phyloP scores from a whole-genome alignment of 1,139 yeast genomes.

The Kodamaea anthophila region DNA sequence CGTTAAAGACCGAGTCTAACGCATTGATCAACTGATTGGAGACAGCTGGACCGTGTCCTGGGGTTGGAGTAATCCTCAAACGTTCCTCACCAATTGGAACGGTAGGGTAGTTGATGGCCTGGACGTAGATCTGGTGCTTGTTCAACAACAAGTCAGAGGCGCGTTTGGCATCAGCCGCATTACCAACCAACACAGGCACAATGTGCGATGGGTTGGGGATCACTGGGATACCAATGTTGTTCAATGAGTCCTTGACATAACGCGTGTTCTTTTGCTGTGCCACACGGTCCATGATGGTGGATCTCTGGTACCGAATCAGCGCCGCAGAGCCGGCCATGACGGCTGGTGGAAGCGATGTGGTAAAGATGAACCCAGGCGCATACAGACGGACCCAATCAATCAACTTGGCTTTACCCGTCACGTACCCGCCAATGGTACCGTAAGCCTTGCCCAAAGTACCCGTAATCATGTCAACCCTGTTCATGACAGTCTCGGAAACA shows the following conservation, averaged over 20 bases:
- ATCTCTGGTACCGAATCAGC: conserved; percentile 80
- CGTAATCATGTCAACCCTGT: conserved; percentile 90
- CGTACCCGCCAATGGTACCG: conserved; percentile 96
- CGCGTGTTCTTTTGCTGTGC: conserved; percentile 82
- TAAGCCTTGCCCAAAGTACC: conserved; percentile 97
- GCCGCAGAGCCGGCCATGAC: conserved; percentile 92
- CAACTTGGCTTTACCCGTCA: conserved; percentile 78
- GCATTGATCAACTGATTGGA: conserved; percentile 74
- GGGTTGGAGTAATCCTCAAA: conserved; percentile 94
- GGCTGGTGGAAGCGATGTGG: conserved; percentile 96
- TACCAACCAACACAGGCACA: conserved; percentile 91
- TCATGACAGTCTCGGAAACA: conserved; percentile 57
- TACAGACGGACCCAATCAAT: conserved; percentile 95
- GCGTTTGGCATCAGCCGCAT: conserved; percentile 83
- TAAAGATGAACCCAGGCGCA: conserved; percentile 96
- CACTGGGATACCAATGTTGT: conserved; percentile 78
- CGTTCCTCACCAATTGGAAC: conserved; percentile 95
- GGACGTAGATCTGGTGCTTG: conserved; percentile 86
- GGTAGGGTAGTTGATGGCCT: conserved; percentile 97
- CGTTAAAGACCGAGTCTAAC: conserved; percentile 72
- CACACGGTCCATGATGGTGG: conserved; percentile 70
- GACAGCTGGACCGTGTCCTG: conserved; percentile 80
- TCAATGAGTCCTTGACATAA: conserved; percentile 71
- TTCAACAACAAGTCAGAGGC: conserved; percentile 87
- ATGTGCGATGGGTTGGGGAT: conserved; percentile 97